Evolutionary conservation across 306 rosid species (phyloP).

Genomic region (Trifolium repens): DNA sequence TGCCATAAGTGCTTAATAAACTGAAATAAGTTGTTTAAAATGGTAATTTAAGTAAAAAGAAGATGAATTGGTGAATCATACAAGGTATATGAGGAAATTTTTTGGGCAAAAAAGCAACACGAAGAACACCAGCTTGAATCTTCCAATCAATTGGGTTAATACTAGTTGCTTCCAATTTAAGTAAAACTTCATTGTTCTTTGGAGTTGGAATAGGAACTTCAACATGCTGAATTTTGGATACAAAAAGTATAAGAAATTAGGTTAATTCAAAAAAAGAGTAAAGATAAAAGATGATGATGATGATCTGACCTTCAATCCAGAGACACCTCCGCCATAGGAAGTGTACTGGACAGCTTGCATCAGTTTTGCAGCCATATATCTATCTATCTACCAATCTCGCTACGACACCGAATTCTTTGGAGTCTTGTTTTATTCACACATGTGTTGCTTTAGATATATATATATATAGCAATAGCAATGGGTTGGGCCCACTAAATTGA

Average conservation of each 20-base stretch:
- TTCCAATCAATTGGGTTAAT: constrained; percentile 79
- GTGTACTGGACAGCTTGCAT: constrained; percentile 43
- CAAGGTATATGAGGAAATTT: constrained; percentile 70
- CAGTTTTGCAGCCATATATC: constrained; percentile 23
- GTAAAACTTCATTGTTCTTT: constrained; percentile 54
- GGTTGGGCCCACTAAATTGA: too few species aligned
- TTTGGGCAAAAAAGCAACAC: constrained; percentile 54
- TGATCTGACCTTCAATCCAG: constrained; percentile 45
- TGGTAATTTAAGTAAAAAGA: background rate
- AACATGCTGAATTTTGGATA: constrained; percentile 55
- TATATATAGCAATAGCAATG: too few species aligned
- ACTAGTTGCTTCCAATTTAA: constrained; percentile 66
- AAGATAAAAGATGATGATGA: too few species aligned
- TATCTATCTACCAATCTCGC: too few species aligned
- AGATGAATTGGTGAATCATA: background rate
- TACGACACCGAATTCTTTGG: background rate
- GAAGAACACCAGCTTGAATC: constrained; percentile 60
- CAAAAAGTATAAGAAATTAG: background rate
- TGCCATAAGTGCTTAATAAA: background rate
- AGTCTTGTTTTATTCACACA: background rate
- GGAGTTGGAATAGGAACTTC: constrained; percentile 71
- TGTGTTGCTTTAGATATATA: too few species aligned
- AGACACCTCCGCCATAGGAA: constrained; percentile 47
- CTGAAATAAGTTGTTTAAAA: background rate
- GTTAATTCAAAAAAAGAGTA: background rate